Evolutionary conservation across 495 filamentous ascomycete species (phyloP), one percentile per base, ranked within the genome.

Genomic region (Aspergillus haitiensis): DNA sequence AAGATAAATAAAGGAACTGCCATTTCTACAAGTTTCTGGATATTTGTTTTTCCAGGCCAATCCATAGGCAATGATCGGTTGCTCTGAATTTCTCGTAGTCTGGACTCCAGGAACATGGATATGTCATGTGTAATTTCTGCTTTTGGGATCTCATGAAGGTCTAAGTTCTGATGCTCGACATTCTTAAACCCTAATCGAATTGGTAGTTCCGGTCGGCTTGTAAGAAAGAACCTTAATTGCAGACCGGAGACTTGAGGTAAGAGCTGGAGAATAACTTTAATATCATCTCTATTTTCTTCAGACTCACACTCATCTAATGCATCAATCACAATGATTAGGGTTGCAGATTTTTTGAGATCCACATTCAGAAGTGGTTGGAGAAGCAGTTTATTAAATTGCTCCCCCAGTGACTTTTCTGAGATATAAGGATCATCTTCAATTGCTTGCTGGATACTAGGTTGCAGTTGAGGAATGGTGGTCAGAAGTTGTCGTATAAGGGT

Each of bases 271-370:
- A 84, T 70, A 7, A 59, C 34, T 52, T 55, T 59, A 4, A 78
- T 67, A 56, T 79, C 72, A n/a, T 74, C 47, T 3, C 80, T 77
- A 3, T 60, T n/a, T 27, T 27, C 21, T 27, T 27, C 21, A 27
- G 21, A 27, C 0, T 76, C 79, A 57, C 80, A 83, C 59, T 83
- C 80, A 58, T 82, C 81, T 15, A 84, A 66, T 40, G 81, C 81
- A 65, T 84, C 81, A 52, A 84, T 64, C 8, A 81, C 70, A 42
- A 80, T 64, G 8, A 74, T 47, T 9, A 73, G 32, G 18, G 18
- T 58, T 55, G 21, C 57, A 15, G 15, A 47, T 21, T 58, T 31
- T 9, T 27, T 18, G 18, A 37, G 55, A 7, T 47, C 15, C 9
- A 62, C 44, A 3, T 48, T 37, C 11, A 4, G 47, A 2, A 82